Conservation (phyloP, 345 rosid species). For the Corymbia maculata region DNA sequence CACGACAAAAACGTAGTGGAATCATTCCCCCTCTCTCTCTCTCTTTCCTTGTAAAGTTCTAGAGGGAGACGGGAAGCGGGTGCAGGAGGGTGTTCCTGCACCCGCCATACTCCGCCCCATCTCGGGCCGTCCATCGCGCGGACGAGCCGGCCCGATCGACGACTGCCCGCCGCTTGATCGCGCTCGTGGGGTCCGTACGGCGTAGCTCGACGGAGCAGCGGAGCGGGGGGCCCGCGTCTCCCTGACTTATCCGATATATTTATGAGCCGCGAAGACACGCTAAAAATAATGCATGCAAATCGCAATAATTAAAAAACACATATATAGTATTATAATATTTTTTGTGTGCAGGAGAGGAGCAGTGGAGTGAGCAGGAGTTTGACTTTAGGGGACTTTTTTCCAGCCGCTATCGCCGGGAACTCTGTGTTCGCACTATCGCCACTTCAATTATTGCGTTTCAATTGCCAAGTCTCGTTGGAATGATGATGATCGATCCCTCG, state of each 20-base stretch:
- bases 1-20: background rate
- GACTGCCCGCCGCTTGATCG: background rate
- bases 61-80: background rate
- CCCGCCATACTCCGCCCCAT: background rate
- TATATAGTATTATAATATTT: background rate
- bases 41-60: background rate
- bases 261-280: background rate
- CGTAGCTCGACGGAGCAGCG: background rate
- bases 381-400: background rate
- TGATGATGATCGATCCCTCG: background rate
- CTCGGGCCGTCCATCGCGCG: background rate
- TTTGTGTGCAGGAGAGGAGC: background rate
- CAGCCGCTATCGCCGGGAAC: background rate
- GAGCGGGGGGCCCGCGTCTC: background rate
- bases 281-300: background rate
- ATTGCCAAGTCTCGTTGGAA: background rate
- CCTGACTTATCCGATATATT: background rate
- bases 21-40: background rate
- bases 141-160: background rate
- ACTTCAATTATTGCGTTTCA: background rate
- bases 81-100: background rate
- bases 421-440: background rate
- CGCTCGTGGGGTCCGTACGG: no score
- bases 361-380: background rate
- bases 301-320: background rate